phyloP scores from a whole-genome alignment of 495 filamentous ascomycete genomes.

The Penicillium fimorum region DNA sequence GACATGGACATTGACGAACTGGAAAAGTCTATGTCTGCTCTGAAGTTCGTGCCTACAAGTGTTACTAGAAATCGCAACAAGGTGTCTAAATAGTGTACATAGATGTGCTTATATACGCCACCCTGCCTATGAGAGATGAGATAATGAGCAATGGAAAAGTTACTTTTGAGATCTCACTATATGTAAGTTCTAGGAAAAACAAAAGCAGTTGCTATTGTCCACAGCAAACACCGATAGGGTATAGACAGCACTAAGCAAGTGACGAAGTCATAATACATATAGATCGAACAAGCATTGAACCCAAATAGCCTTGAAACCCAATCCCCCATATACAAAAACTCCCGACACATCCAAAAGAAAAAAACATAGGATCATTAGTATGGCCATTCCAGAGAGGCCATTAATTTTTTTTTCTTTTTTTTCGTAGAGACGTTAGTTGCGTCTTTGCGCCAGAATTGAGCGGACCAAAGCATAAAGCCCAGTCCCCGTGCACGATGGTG shows the following conservation, averaged over 20 bases:
- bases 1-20: slow-evolving; percentile 70
- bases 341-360: slow-evolving; percentile 5
- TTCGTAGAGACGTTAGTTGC: background rate
- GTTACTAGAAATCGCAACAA: slow-evolving; percentile 42
- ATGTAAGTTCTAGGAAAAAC: background rate
- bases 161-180: background rate
- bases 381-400: slow-evolving; percentile 6
- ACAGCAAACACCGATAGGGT: slow-evolving; percentile 8
- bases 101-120: too few species aligned
- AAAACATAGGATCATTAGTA: slow-evolving; percentile 11
- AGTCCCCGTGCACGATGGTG: background rate
- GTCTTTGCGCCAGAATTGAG: background rate
- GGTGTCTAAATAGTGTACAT: slow-evolving; percentile 5
- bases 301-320: slow-evolving; percentile 2
- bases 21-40: slow-evolving; percentile 73
- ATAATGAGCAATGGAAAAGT: background rate
- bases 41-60: slow-evolving; percentile 79
- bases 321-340: slow-evolving; percentile 9
- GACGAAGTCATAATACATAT: slow-evolving; percentile 14
- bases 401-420: slow-evolving; percentile 3
- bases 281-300: slow-evolving; percentile 5
- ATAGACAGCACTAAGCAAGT: slow-evolving; percentile 10
- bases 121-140: background rate
- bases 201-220: slow-evolving; percentile 5
- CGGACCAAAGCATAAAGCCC: background rate